Evolutionary conservation across 2,329 filamentous ascomycete species (phyloP).

Genomic region (Dryadomyces quercus-mongolicae): DNA sequence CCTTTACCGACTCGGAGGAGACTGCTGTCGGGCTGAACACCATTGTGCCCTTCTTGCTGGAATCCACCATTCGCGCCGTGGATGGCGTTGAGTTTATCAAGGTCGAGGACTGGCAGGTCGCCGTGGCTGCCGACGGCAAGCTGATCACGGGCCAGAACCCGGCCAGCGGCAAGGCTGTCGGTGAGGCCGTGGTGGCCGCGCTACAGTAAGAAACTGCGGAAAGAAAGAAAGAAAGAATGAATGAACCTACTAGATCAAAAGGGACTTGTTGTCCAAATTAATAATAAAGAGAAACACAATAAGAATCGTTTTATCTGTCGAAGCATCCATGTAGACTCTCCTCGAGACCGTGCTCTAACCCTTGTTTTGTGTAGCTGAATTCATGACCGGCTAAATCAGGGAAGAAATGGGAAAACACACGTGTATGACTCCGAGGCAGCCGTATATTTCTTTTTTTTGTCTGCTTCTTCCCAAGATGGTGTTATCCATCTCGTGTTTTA

Average conservation of each 20-base stretch:
- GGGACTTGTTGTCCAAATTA: too few species aligned
- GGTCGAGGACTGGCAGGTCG: conserved; percentile 35
- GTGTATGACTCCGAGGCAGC: too few species aligned
- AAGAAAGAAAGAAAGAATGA: too few species aligned
- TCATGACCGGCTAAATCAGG: too few species aligned
- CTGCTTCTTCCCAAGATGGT: not conserved
- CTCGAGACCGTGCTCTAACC: too few species aligned
- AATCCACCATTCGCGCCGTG: conserved; percentile 37
- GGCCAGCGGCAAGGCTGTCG: conserved; percentile 36
- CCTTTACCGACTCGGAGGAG: conserved; percentile 47
- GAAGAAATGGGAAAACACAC: too few species aligned
- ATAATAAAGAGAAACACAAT: too few species aligned
- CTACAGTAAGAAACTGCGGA: not conserved
- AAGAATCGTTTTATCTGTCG: too few species aligned
- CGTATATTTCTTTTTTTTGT: not conserved
- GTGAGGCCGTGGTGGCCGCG: conserved; percentile 29
- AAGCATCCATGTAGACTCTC: too few species aligned
- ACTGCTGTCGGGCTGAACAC: conserved; percentile 25
- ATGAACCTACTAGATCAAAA: too few species aligned
- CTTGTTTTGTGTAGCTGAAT: too few species aligned
- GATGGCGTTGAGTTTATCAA: conserved; percentile 44
- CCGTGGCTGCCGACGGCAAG: conserved; percentile 30
- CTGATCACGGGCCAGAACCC: conserved; percentile 49
- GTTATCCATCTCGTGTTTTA: conserved; percentile 22
- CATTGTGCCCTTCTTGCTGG: conserved; percentile 46